These are phyloP conservation scores for Lagenidium sp. DNA, from an alignment of 352 stramenopile genomes.

Conservation along the genomic window DNA sequence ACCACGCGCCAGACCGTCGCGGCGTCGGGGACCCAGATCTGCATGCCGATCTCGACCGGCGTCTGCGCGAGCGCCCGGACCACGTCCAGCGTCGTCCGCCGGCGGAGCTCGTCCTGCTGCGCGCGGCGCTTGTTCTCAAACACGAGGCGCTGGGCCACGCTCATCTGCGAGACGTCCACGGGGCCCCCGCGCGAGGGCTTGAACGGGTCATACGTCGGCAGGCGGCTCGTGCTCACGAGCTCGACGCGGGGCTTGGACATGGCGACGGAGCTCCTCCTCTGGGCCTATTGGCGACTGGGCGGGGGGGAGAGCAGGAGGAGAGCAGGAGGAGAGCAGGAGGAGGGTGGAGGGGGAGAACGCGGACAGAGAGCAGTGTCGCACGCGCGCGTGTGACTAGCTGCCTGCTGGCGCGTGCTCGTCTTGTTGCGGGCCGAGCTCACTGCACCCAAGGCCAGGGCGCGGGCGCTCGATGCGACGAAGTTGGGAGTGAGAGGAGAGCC, in stretches of 20 bases:
- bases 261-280: no score
- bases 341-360: no score
- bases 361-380: no score
- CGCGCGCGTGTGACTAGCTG: no score
- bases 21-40: slow-evolving; percentile 83
- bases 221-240: slow-evolving; percentile 46
- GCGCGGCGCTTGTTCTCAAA: slow-evolving; percentile 78
- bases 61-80: slow-evolving; percentile 48
- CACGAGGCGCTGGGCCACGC: slow-evolving; percentile 75
- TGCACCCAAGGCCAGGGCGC: no score
- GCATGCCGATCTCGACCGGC: slow-evolving; percentile 64
- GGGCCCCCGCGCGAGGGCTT: slow-evolving; percentile 41
- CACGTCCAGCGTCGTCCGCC: slow-evolving; percentile 65
- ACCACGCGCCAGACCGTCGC: slow-evolving; percentile 81
- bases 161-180: slow-evolving; percentile 53
- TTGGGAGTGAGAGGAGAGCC: no score
- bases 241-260: slow-evolving; percentile 39
- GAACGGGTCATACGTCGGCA: slow-evolving; percentile 80
- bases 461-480: no score
- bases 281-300: no score
- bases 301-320: no score
- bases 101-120: slow-evolving; percentile 40
- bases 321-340: no score
- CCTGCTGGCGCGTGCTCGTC: no score
- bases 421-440: no score